A percentile compares a stretch with the other conserved stretches of the same genome.
These are phyloP conservation scores for Pseudopithomyces maydicus DNA, from an alignment of 2,329 filamentous ascomycete species.

Conservation along the genomic window DNA sequence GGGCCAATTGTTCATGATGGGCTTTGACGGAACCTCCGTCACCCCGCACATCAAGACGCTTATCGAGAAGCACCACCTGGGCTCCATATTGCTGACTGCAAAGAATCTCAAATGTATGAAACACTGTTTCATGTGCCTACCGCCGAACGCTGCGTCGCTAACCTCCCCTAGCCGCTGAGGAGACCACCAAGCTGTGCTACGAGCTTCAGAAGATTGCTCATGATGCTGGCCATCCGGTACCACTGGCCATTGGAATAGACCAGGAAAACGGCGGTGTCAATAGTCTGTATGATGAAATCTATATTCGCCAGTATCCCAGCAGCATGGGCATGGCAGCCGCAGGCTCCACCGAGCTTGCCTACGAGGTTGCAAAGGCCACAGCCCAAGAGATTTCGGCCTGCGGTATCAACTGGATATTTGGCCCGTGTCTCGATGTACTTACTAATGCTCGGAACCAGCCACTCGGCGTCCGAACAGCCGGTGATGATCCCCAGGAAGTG, in stretches of 20 bases:
- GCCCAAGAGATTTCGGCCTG: conserved; percentile 91
- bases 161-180: conserved; percentile 74
- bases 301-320: conserved; percentile 94
- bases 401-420: conserved; percentile 94
- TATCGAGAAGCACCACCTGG: conserved; percentile 84
- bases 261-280: conserved; percentile 99
- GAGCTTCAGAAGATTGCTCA: conserved; percentile 92
- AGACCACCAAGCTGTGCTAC: conserved; percentile 84
- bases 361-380: conserved; percentile 89
- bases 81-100: conserved; percentile 81
- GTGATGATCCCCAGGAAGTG: conserved; percentile 93
- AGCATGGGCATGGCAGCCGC: conserved; percentile 97
- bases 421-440: conserved; percentile 89
- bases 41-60: conserved; percentile 81
- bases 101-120: conserved; percentile 81
- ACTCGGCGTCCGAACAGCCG: conserved; percentile 83
- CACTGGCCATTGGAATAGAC: conserved; percentile 87
- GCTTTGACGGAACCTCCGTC: conserved; percentile 83
- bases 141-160: conserved; percentile 16
- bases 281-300: conserved; percentile 93
- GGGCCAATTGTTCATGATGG: conserved; percentile 81
- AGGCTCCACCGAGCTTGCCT: conserved; percentile 81
- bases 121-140: conserved; percentile 13
- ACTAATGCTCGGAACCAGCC: conserved; percentile 93
- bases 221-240: conserved; percentile 86